A percentile compares a stretch with the other conserved stretches of the same genome.
phyloP scores from a whole-genome alignment of 2,329 filamentous ascomycete genomes.

The Metarhizium humberi region DNA sequence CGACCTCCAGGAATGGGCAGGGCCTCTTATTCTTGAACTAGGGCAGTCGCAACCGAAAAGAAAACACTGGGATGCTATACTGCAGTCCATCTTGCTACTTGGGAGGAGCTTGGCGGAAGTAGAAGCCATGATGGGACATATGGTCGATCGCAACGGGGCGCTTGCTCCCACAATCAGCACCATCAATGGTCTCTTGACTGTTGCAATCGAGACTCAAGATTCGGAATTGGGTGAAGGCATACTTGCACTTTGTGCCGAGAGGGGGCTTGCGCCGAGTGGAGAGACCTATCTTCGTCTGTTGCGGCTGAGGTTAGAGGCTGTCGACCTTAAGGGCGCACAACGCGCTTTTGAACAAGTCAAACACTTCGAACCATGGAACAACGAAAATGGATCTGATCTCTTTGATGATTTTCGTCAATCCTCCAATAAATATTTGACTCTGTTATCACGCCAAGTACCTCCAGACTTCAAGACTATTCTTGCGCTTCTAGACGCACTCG shows the following conservation, averaged over 20 bases:
- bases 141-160: slow-evolving; percentile 51
- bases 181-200: slow-evolving; percentile 67
- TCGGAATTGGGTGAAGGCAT: slow-evolving; percentile 66
- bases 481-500: slow-evolving; percentile 62
- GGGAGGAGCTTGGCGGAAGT: slow-evolving; percentile 52
- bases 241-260: slow-evolving; percentile 54
- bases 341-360: slow-evolving; percentile 47
- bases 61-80: slow-evolving; percentile 59
- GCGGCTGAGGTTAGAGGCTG: slow-evolving; percentile 62
- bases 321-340: slow-evolving; percentile 62
- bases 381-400: slow-evolving; percentile 34
- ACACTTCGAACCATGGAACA: slow-evolving; percentile 25
- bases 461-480: slow-evolving; percentile 64
- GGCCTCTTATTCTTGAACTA: slow-evolving; percentile 45
- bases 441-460: slow-evolving; percentile 50
- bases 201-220: slow-evolving; percentile 61
- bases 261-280: slow-evolving; percentile 57
- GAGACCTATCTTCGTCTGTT: slow-evolving; percentile 67
- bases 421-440: slow-evolving; percentile 63
- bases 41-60: slow-evolving; percentile 39
- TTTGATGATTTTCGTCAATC: slow-evolving; percentile 45
- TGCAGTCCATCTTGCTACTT: slow-evolving; percentile 61
- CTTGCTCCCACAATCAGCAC: slow-evolving; percentile 56
- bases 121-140: slow-evolving; percentile 54
- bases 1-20: slow-evolving; percentile 52